Evolutionary conservation across 1,139 yeast species (phyloP).

Genomic region (Hanseniaspora sp.): DNA sequence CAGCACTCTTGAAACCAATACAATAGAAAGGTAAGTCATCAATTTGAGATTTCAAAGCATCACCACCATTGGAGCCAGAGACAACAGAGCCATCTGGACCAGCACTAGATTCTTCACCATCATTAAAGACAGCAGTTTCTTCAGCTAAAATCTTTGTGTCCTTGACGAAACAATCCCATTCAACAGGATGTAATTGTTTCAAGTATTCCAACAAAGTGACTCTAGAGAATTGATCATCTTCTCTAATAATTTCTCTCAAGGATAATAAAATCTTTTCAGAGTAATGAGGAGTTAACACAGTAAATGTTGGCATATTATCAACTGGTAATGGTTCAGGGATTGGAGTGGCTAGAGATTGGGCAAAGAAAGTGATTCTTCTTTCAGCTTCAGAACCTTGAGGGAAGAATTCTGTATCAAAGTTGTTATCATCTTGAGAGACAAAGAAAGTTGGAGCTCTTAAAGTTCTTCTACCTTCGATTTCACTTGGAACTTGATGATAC

Average conservation of each 20-base stretch:
- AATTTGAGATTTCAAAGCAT: slow-evolving; percentile 73
- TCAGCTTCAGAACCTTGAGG: slow-evolving; percentile 96
- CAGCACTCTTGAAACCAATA: slow-evolving; percentile 98
- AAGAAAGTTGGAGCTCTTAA: slow-evolving; percentile 97
- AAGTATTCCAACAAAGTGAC: slow-evolving; percentile 91
- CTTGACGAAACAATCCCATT: slow-evolving; percentile 98
- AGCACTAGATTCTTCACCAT: slow-evolving; percentile 13
- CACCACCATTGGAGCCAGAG: slow-evolving; percentile 23
- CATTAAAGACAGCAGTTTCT: slow-evolving; percentile 73
- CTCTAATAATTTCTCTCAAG: slow-evolving; percentile 93
- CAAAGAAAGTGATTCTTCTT: slow-evolving; percentile 97
- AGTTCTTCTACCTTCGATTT: slow-evolving; percentile 94
- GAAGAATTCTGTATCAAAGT: slow-evolving; percentile 89
- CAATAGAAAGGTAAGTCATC: slow-evolving; percentile 98
- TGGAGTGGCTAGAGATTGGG: slow-evolving; percentile 96
- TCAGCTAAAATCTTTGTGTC: slow-evolving; percentile 97
- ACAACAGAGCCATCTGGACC: slow-evolving; percentile 15
- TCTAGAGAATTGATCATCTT: slow-evolving; percentile 96
- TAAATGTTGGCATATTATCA: slow-evolving; percentile 98
- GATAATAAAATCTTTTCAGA: slow-evolving; percentile 92
- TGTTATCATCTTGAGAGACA: slow-evolving; percentile 94
- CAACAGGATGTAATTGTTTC: slow-evolving; percentile 96
- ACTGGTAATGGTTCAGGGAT: slow-evolving; percentile 97
- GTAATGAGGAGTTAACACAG: slow-evolving; percentile 95
- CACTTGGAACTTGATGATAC: slow-evolving; percentile 96